Evolutionary conservation across 179 eudicot genomes (phyloP).

Genomic region (Sideroxylon spinosum): DNA sequence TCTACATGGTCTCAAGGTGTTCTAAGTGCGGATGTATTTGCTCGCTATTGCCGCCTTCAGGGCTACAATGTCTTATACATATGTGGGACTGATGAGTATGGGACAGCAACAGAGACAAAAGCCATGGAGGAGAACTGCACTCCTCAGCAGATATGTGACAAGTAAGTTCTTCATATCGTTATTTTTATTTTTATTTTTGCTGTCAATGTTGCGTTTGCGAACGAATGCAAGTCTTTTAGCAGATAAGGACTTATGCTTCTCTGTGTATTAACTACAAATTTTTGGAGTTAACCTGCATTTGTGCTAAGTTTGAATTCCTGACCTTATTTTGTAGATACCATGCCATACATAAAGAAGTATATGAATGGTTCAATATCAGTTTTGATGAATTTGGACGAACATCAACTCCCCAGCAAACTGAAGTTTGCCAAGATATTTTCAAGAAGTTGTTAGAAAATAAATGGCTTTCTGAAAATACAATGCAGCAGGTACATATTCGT

Average conservation of each 20-base stretch:
- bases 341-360: conserved; percentile 72
- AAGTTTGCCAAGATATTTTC: conserved; percentile 75
- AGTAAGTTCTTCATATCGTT: conserved; percentile 27
- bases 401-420: conserved; percentile 76
- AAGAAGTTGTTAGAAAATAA: conserved; percentile 64
- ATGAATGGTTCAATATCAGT: conserved; percentile 74
- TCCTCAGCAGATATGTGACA: conserved; percentile 80
- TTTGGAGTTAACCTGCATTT: background rate
- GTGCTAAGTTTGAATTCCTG: background rate
- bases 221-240: background rate
- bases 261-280: background rate
- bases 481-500: conserved; percentile 56
- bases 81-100: conserved; percentile 89
- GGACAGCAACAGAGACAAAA: conserved; percentile 85
- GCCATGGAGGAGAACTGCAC: conserved; percentile 78
- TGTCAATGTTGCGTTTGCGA: background rate
- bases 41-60: conserved; percentile 67
- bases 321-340: conserved; percentile 49
- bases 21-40: conserved; percentile 84
- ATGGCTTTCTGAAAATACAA: conserved; percentile 75
- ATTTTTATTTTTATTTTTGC: background rate
- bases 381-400: conserved; percentile 91
- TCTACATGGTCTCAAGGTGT: conserved; percentile 42
- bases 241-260: background rate
- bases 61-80: conserved; percentile 65